Base-by-base conservation (phyloP, 345 rosid species). In the Rhodamnia rubescens region DNA sequence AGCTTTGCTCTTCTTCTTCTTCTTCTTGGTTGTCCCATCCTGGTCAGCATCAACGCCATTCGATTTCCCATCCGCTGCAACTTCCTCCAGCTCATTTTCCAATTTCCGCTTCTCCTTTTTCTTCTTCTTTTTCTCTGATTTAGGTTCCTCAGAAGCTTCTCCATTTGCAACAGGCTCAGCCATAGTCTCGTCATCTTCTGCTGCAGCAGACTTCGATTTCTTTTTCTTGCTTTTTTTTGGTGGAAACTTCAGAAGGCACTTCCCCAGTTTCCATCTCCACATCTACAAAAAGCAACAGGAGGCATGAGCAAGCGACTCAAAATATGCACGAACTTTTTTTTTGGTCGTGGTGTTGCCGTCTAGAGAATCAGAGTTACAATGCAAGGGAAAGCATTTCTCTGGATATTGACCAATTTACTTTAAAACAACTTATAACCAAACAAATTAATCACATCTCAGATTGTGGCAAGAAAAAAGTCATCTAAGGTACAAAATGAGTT, bases 141-240 rank as follows among this genome's bases (percentile, higher is more conserved):
- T 93, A 8, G 85, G 82, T 85, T 88, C 93, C 88, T 83, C 88
- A 1, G 83, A n/a, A 82, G 83, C 92, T 57, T 92, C 90, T 82
- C 90, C 92, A 82, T 90, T 89, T 50, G 82, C 85, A 14, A 84
- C 42, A 50, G 88, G 59, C 84, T 84, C 93, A 1, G n/a, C 86
- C 90, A 88, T 88, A 27, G 88, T 86, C 83, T 91, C 92, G 15
- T 83, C 91, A 55, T 92, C 89, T 61, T 87, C 90, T 15, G 78
- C 83, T 50, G 61, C 87, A 7, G 86, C 92, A 27, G 89, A 50
- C 82, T 92, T 93, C 1, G 92, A 90, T 86, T 92, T 92, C 93
- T 91, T 92, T 82, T 94, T 93, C 91, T 92, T 93, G 89, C 90
- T 91, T 81, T 92, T 92, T 93, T 93, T 94, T 92, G 29, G 29